A percentile compares a stretch with the other conserved stretches of the same genome.
phyloP scores from a whole-genome alignment of 176 grass and related monocot species.

The Musa schizocarpa region DNA sequence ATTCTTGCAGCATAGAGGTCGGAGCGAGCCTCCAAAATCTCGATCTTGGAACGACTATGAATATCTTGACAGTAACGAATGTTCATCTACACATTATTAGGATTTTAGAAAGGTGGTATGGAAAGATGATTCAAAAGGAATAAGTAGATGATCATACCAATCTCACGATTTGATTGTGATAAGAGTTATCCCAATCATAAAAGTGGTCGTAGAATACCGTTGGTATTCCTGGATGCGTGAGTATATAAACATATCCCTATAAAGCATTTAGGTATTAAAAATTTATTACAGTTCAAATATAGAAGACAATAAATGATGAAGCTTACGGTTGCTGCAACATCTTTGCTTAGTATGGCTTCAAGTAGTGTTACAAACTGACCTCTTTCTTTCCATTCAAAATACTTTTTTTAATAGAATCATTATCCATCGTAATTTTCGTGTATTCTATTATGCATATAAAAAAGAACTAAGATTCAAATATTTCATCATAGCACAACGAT shows the following conservation, averaged over 20 bases:
- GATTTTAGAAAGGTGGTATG: constrained; percentile 8
- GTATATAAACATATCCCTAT: constrained; percentile 95
- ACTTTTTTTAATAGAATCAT: too few species aligned
- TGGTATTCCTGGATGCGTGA: constrained; percentile 90
- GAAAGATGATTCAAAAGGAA: not conserved
- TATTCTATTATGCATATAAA: too few species aligned
- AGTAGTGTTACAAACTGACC: too few species aligned
- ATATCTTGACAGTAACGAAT: constrained; percentile 71
- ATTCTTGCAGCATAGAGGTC: constrained; percentile 64
- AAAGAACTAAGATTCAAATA: not conserved
- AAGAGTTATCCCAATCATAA: constrained; percentile 47
- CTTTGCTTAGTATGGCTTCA: too few species aligned
- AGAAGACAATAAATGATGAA: not conserved
- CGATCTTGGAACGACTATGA: constrained; percentile 68
- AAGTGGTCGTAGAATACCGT: constrained; percentile 90
- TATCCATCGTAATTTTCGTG: too few species aligned
- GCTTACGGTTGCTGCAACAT: too few species aligned
- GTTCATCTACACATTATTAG: constrained; percentile 44
- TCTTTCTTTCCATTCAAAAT: too few species aligned
- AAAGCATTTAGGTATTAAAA: not conserved
- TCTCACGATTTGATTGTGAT: constrained; percentile 57
- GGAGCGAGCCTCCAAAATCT: constrained; percentile 60
- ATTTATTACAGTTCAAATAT: not conserved
- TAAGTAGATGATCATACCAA: constrained; percentile 43
- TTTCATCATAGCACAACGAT: not conserved